Base-by-base conservation (phyloP, 1,139 yeast species). In the Diutina catenulata region DNA sequence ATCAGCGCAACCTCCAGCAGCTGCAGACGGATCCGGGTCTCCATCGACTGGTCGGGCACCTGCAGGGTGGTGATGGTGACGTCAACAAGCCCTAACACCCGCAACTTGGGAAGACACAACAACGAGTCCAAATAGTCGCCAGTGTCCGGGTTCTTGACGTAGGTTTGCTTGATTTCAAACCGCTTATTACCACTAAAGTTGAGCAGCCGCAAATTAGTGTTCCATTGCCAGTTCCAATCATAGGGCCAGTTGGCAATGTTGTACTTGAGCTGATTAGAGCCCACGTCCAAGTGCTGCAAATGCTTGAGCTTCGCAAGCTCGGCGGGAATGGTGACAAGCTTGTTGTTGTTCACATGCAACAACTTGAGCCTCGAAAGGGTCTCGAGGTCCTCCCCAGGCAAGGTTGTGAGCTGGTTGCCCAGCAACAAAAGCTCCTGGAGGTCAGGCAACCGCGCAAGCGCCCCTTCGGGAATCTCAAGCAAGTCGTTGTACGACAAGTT, bases 151-250 rank as follows among this genome's bases (percentile, higher is more conserved):
- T 65, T 70, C 47, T 61, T 59, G 6, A 57, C 50, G 43, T 73
- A 79, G 43, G 70, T 68, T 41, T 76, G 80, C 51, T 78, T 79
- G 48, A 91, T 86, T 53, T 91, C 98, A 45, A 93, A 76, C 45
- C 96, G 70, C 51, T 82, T 80, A 53, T 93, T 93, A 32, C 97
- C 97, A 0, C 95, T 84, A 44, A 93, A 79, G 55, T 88, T 91
- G 53, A 93, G 70, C 50, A 82, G 87, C 47, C 69, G 75, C 55
- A 93, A 66, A 36, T 79, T 77, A 40, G 70, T 64, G 52, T 91
- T 93, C 66, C 78, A 79, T 50, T 82, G 80, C 98, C 98, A 93
- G 56, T 86, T 91, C 97, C 97, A 91, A 55, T 91, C 98, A 53
- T 86, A 88, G 6, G 94, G 94, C 75, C 88, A 84, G 54, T 91